phyloP scores from a whole-genome alignment of 2,329 filamentous ascomycete genomes.

The Colletotrichum abscissum region DNA sequence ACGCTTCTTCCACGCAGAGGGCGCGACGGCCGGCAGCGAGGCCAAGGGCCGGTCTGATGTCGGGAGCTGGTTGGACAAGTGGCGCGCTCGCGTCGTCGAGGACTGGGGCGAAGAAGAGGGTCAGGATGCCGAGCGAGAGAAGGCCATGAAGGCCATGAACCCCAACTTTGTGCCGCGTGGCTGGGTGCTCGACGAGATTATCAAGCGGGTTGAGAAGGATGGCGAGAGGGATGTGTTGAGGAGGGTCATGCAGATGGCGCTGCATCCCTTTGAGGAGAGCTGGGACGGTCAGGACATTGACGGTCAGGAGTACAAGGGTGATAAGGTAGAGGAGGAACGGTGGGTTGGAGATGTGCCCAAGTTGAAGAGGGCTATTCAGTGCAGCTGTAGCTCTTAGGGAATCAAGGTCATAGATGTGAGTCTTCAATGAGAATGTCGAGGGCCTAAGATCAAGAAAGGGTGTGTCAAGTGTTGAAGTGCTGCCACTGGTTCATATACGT shows the following conservation, averaged over 20 bases:
- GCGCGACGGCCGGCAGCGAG: conserved; percentile 68
- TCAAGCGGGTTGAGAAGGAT: conserved; percentile 86
- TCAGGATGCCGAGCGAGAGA: conserved; percentile 71
- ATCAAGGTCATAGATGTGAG: too few relatives aligned
- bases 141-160: conserved; percentile 86
- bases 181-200: conserved; percentile 95
- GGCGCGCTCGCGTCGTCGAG: conserved; percentile 76
- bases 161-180: conserved; percentile 92
- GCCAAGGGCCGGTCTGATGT: conserved; percentile 74
- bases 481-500: too few relatives aligned
- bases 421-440: too few relatives aligned
- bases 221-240: conserved; percentile 83
- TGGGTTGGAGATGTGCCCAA: conserved; percentile 89
- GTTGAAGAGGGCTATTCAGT: conserved; percentile 85
- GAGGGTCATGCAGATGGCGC: conserved; percentile 83
- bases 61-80: conserved; percentile 83
- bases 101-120: conserved; percentile 75
- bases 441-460: too few relatives aligned
- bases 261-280: conserved; percentile 84
- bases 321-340: conserved; percentile 80
- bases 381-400: conserved; percentile 87
- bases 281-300: conserved; percentile 70
- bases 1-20: conserved; percentile 84
- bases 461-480: too few relatives aligned
- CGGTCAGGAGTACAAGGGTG: conserved; percentile 62